Evolutionary conservation across 1,284 basidiomycete species (phyloP).

Genomic region (Peniophora sp.): DNA sequence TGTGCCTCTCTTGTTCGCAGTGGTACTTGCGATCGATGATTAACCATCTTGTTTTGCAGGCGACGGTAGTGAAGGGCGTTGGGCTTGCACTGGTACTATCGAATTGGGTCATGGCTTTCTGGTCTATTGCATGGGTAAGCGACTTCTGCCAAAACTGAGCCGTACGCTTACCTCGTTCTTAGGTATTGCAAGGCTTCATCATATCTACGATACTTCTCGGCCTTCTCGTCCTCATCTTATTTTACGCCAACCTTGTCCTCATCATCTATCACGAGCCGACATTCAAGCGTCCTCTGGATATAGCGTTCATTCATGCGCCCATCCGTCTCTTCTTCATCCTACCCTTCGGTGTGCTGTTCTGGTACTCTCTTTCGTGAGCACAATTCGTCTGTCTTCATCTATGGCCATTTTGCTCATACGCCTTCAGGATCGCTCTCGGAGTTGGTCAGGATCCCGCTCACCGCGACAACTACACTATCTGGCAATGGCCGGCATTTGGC

Average conservation of each 20-base stretch:
- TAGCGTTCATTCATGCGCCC: constrained; percentile 66
- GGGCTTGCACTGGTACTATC: constrained; percentile 72
- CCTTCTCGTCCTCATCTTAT: constrained; percentile 46
- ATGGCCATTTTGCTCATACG: neutral
- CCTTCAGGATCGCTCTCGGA: constrained; percentile 47
- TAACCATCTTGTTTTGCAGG: constrained; percentile 31
- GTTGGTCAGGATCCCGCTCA: constrained; percentile 33
- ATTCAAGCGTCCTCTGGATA: constrained; percentile 48
- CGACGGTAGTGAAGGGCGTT: constrained; percentile 65
- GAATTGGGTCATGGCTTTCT: constrained; percentile 78
- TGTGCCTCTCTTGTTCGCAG: constrained; percentile 16
- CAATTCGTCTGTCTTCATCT: neutral
- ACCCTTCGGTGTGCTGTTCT: constrained; percentile 37
- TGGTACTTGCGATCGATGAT: neutral
- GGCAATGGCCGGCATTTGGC: constrained; percentile 55
- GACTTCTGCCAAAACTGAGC: neutral
- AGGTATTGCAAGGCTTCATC: constrained; percentile 59
- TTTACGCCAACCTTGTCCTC: constrained; percentile 63
- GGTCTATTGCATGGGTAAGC: constrained; percentile 76
- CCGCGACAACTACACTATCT: constrained; percentile 36
- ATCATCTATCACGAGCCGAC: constrained; percentile 59
- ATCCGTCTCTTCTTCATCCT: constrained; percentile 64
- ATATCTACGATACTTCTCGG: constrained; percentile 55
- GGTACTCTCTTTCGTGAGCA: constrained; percentile 45
- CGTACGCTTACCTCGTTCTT: neutral